phyloP scores from a whole-genome alignment of 345 rosid genomes.

The Aquilaria malaccensis region DNA sequence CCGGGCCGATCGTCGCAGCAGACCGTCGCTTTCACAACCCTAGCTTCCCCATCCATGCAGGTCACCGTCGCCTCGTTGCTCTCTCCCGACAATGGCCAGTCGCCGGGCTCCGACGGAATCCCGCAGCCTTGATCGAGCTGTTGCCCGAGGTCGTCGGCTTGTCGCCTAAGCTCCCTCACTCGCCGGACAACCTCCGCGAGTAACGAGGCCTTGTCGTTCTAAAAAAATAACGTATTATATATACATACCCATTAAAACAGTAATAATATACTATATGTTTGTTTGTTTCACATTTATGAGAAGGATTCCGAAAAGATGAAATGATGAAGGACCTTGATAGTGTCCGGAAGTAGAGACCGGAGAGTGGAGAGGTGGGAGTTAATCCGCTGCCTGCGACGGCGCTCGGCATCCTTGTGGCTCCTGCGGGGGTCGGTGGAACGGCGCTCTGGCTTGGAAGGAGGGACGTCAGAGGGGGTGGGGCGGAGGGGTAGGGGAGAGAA shows the following conservation, averaged over 20 bases:
- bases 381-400: conserved; percentile 58
- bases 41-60: conserved; percentile 12
- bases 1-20: conserved; percentile 54
- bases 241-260: too few relatives aligned
- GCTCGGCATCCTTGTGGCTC: conserved; percentile 55
- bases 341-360: conserved; percentile 48
- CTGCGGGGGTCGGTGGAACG: conserved; percentile 25
- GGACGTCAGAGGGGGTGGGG: background rate
- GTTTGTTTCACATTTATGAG: background rate
- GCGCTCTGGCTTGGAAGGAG: conserved; percentile 14
- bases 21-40: conserved; percentile 27
- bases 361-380: conserved; percentile 56
- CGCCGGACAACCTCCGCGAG: conserved; percentile 75
- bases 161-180: conserved; percentile 44
- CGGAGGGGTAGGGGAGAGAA: background rate
- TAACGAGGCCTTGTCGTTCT: conserved; percentile 85
- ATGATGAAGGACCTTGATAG: conserved; percentile 26
- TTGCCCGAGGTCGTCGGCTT: conserved; percentile 30
- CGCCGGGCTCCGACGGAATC: conserved; percentile 10
- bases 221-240: background rate
- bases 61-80: conserved; percentile 32
- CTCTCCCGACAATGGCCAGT: conserved; percentile 35
- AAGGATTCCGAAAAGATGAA: background rate
- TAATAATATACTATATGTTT: too few relatives aligned
- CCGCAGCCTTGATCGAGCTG: conserved; percentile 12